Base-by-base conservation (phyloP, 768 basidiomycete genomes). In the Russula sp. region DNA sequence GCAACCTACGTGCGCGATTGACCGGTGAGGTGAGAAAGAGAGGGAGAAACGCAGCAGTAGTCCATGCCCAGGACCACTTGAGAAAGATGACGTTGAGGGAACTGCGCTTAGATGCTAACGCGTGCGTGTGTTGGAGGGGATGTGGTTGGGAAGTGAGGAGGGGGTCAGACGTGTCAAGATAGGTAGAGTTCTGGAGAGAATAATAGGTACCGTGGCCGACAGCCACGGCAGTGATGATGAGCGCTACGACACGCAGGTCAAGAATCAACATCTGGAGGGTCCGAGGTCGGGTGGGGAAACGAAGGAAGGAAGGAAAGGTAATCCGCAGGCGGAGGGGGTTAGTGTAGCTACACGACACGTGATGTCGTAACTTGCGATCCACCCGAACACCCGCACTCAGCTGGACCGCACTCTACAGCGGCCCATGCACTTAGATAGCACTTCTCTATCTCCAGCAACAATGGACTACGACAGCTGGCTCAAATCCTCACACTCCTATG, bases 41-140 rank as follows among this genome's bases (percentile, higher is more conserved):
- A 58, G 80, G 67, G 58, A 85, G 69, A 68, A 90, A 92, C 0
- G 81, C 77, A 38, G 77, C 77, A 7, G 90, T 79, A 1, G 93
- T 94, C 93, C 94, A 97, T 0, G 76, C 91, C 94, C 96, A 97
- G 25, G 88, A 84, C 56, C 82, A 79, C 75, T 98, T 98, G 70
- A 95, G 91, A 74, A 96, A 95, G 68, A 82, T 76, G 60, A 86
- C 79, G 70, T 98, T 98, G 70, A 98, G 79, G 1, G 81, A 52
- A 70, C 94, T 98, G 66, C 79, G 74, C 72, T 95, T 95, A 67
- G 77, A 79, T 11, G 94, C 93, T 69, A 92, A 93, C 73, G 85
- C 73, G 85, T 87, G 72, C 88, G 77, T 0, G 84, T 73, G 11
- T 71, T 59, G 59, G 83, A 90, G 81, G 2, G 80, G 86, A 66